Evolutionary conservation across 176 grass and related monocot species (phyloP), one percentile per base, ranked within the genome.

Genomic region (Oryza officinalis): DNA sequence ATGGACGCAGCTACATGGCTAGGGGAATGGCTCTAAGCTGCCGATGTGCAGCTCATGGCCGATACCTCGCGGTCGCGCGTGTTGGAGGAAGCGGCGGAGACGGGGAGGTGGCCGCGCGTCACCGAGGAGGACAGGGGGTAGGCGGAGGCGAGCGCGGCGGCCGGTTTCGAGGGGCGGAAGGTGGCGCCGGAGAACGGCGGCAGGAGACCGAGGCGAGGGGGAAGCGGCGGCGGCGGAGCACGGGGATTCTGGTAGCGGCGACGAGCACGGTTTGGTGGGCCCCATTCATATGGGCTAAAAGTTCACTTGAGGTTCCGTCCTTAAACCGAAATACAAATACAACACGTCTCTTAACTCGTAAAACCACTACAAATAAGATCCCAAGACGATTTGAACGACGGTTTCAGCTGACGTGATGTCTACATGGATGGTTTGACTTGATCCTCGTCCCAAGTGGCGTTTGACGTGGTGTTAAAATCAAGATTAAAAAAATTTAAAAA

Each of bases 1-100:
- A 89, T 89, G 5, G 64, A 52, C 15, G 3, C 23, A 64, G 45
- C 40, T 17, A 31, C 49, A 75, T 84, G 60, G 63, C 57, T 47
- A 72, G 17, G 17, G 35, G 33, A 70, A 67, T 67, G 75, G 35
- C 14, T 26, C 26, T 26, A 20, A 2, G 32, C 75, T 54, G 13
- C 0, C 54, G 37, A 74, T 26, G 45, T 5, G 10, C 60, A 74
- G 35, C 5, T 59, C 35, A 5, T 72, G n/a, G 50, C n/a, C n/a
- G 22, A 25, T 25, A 61, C 8, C 57, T 61, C 0, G 50, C 50
- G 0, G 17, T 57, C 18, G 50, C 50, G 17, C 50, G 50, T 22
- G 18, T 57, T 20, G 18, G 50, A 57, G 18, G 50, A 57, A 57
- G 50, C 50, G 18, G 18, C 18, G 50, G 50, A 20, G 50, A 54